A percentile compares a stretch with the other conserved stretches of the same genome.
Conservation (phyloP, 495 filamentous ascomycete species). For the Pyrenula aspistea region DNA sequence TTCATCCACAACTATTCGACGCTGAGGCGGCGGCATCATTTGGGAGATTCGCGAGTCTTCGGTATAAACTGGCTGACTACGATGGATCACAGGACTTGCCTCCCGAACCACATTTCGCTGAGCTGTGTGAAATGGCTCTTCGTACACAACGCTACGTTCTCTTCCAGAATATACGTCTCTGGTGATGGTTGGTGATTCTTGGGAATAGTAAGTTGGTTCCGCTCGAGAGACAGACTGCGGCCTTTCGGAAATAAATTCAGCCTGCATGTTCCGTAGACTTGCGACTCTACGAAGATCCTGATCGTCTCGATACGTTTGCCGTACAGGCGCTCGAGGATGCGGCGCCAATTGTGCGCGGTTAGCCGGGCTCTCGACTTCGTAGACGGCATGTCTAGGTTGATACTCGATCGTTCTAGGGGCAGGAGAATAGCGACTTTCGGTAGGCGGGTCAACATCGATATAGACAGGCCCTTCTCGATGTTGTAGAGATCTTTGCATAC, state of each 20-base stretch:
- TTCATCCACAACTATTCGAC: constrained; percentile 57
- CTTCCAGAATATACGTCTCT: constrained; percentile 46
- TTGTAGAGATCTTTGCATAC: constrained; percentile 23
- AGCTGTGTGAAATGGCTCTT: constrained; percentile 34
- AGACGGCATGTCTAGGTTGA: constrained; percentile 16
- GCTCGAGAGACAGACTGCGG: constrained; percentile 28
- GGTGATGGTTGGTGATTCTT: constrained; percentile 26
- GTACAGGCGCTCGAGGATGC: neutral
- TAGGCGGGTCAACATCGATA: constrained; percentile 34
- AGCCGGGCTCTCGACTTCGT: constrained; percentile 23
- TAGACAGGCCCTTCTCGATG: constrained; percentile 33
- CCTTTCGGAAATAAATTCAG: constrained; percentile 36
- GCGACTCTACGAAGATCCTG: constrained; percentile 47
- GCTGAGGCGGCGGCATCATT: constrained; percentile 41
- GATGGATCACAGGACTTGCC: constrained; percentile 41
- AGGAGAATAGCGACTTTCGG: constrained; percentile 22
- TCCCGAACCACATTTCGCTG: constrained; percentile 33
- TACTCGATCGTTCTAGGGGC: constrained; percentile 24
- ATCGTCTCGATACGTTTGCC: constrained; percentile 35
- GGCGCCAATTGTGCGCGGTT: neutral
- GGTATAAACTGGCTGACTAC: constrained; percentile 23
- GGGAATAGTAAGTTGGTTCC: constrained; percentile 3
- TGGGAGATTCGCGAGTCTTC: constrained; percentile 26
- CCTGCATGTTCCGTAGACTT: constrained; percentile 39
- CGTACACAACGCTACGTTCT: constrained; percentile 44